These are phyloP conservation scores for Panicum miliaceum DNA, from an alignment of 176 grass and related monocot genomes.

Conservation along the genomic window DNA sequence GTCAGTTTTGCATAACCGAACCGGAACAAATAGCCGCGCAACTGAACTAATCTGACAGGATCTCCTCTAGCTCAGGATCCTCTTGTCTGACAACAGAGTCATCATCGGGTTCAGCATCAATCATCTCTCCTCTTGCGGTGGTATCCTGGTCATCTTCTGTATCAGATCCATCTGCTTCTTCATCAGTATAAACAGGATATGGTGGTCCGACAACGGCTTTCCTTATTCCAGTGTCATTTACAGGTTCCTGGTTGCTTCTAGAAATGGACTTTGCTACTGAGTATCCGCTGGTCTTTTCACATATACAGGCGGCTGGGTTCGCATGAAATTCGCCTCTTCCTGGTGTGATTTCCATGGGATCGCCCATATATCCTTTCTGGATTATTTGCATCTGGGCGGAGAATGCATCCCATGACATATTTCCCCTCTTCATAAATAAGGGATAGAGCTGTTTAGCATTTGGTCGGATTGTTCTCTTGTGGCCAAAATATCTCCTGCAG, in stretches of 20 bases:
- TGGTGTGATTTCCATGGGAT: constrained; percentile 70
- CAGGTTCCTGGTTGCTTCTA: constrained; percentile 6
- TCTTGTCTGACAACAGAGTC: constrained; percentile 38
- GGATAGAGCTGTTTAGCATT: constrained; percentile 85
- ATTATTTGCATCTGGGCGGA: constrained; percentile 52
- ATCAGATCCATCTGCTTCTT: constrained; percentile 55
- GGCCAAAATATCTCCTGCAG: constrained; percentile 84
- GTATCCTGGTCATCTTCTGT: constrained; percentile 49
- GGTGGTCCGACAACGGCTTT: constrained; percentile 32
- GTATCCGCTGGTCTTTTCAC: constrained; percentile 38
- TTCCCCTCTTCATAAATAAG: constrained; percentile 61
- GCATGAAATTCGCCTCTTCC: constrained; percentile 88
- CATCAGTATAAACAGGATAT: constrained; percentile 50
- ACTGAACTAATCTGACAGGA: constrained; percentile 60
- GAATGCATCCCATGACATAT: constrained; percentile 82
- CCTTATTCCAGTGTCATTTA: not conserved
- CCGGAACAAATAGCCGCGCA: not conserved
- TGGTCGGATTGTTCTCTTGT: constrained; percentile 84
- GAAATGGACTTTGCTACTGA: constrained; percentile 18
- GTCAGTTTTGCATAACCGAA: constrained; percentile 36
- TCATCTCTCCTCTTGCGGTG: constrained; percentile 7
- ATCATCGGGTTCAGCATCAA: constrained; percentile 42
- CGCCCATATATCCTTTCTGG: constrained; percentile 85
- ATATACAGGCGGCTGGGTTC: constrained; percentile 75
- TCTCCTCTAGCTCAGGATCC: constrained; percentile 58